These are phyloP conservation scores for Aspergillus quadrilineatus DNA, from an alignment of 2,329 filamentous ascomycete genomes.

Conservation along the genomic window DNA sequence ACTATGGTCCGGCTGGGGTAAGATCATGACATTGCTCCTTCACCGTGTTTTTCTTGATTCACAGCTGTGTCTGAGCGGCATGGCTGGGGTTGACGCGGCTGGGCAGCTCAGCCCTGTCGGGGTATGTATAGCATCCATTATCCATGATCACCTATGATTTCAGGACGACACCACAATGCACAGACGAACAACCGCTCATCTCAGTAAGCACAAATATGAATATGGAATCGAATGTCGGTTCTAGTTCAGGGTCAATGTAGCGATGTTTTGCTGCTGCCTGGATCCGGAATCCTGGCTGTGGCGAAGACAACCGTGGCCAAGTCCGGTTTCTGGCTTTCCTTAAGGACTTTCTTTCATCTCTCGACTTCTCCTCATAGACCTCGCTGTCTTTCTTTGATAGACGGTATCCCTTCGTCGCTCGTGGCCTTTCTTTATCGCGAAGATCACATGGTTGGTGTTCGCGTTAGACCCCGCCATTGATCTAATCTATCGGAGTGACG, in stretches of 20 bases:
- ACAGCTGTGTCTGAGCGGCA: background rate
- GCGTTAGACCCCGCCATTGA: slow-evolving; percentile 10
- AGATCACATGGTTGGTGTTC: slow-evolving; percentile 11
- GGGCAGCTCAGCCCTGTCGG: too few relatives aligned
- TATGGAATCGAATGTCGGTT: background rate
- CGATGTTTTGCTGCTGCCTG: slow-evolving; percentile 19
- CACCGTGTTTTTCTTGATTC: background rate
- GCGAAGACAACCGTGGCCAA: slow-evolving; percentile 9
- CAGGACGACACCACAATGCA: background rate
- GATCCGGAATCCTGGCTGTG: slow-evolving; percentile 13
- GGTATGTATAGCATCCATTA: background rate
- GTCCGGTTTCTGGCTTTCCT: background rate
- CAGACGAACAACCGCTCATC: background rate
- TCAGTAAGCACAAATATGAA: background rate
- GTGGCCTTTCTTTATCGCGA: background rate
- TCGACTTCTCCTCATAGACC: background rate
- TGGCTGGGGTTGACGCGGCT: background rate
- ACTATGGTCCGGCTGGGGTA: background rate
- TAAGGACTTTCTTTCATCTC: background rate
- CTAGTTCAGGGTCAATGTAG: background rate
- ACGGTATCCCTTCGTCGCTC: background rate
- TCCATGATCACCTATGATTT: background rate
- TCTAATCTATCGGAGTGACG: slow-evolving; percentile 14
- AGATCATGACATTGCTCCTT: background rate
- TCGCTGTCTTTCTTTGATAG: background rate